Percentiles rank a stretch among this genome's conserved stretches.
phyloP scores from a whole-genome alignment of 2,329 filamentous ascomycete species.

The Curvularia eragrostidis region DNA sequence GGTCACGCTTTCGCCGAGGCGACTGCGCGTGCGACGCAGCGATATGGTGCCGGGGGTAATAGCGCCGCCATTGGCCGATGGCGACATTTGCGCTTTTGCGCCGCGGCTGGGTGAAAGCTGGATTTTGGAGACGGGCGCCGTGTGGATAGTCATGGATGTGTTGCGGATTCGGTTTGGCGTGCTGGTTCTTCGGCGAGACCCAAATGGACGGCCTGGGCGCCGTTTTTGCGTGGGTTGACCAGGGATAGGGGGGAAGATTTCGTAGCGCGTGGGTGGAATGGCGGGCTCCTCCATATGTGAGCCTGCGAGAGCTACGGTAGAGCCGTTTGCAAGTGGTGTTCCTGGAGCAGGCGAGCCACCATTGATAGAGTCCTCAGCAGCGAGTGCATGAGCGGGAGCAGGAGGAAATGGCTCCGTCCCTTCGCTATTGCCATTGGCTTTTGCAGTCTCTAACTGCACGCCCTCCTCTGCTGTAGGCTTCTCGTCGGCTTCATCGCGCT shows the following conservation, averaged over 20 bases:
- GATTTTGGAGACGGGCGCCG: constrained; percentile 41
- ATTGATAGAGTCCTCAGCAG: constrained; percentile 38
- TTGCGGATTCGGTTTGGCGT: constrained; percentile 43
- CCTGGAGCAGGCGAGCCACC: constrained; percentile 41
- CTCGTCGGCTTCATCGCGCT: constrained; percentile 73
- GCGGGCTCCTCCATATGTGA: constrained; percentile 46
- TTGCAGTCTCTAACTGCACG: constrained; percentile 48
- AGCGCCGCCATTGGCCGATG: constrained; percentile 37
- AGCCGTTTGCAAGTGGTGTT: constrained; percentile 44
- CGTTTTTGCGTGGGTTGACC: constrained; percentile 51
- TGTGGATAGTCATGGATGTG: constrained; percentile 36
- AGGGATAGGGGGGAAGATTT: constrained; percentile 75
- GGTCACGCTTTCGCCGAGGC: constrained; percentile 51
- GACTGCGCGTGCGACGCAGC: constrained; percentile 52
- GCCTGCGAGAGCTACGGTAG: constrained; percentile 36
- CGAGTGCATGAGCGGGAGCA: constrained; percentile 32
- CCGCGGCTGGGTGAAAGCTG: constrained; percentile 40
- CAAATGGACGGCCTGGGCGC: constrained; percentile 48
- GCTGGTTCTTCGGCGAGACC: constrained; percentile 45
- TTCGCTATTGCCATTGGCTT: constrained; percentile 31
- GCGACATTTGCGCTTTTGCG: constrained; percentile 36
- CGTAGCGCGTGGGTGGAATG: constrained; percentile 75
- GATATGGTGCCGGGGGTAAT: constrained; percentile 40
- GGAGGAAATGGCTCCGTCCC: constrained; percentile 28
- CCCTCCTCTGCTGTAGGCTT: constrained; percentile 53